Conservation (phyloP, 2,329 filamentous ascomycete species). For the Nothomitra cinnamomea region DNA sequence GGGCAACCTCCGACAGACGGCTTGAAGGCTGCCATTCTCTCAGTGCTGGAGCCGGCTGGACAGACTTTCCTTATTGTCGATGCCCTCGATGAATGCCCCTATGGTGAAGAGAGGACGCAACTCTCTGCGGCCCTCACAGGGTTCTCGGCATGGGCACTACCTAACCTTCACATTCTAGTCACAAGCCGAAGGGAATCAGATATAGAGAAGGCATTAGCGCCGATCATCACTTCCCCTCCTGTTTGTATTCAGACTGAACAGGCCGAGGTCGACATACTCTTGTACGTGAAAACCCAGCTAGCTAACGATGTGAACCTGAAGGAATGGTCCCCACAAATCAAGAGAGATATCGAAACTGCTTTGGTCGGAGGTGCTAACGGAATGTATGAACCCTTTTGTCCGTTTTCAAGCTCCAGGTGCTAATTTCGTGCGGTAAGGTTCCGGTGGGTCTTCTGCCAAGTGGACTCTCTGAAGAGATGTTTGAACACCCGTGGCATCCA, state of each 20-base stretch:
- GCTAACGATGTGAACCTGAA: constrained; percentile 5
- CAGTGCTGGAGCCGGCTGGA: not conserved
- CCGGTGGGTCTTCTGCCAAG: constrained; percentile 10
- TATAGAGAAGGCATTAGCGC: constrained; percentile 1
- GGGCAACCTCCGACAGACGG: not conserved
- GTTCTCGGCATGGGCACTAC: not conserved
- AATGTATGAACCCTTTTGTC: constrained; percentile 6
- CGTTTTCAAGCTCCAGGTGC: not conserved
- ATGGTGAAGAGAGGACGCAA: not conserved
- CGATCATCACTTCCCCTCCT: not conserved
- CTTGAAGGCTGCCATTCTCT: not conserved
- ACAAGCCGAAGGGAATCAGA: constrained; percentile 4
- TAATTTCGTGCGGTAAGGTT: constrained; percentile 8
- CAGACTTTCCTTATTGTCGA: constrained; percentile 11
- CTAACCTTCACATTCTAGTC: constrained; percentile 3
- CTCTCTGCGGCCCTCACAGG: not conserved
- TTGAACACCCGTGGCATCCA: constrained; percentile 3
- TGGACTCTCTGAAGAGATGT: constrained; percentile 8
- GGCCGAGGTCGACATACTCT: constrained; percentile 6
- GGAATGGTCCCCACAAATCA: not conserved
- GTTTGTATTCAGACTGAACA: not conserved
- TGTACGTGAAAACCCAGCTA: constrained; percentile 5
- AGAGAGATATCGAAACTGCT: constrained; percentile 6
- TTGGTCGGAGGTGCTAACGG: constrained; percentile 6
- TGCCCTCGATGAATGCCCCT: constrained; percentile 18